Conservation (phyloP, 2,329 filamentous ascomycete genomes). For the Penicillium sp. region DNA sequence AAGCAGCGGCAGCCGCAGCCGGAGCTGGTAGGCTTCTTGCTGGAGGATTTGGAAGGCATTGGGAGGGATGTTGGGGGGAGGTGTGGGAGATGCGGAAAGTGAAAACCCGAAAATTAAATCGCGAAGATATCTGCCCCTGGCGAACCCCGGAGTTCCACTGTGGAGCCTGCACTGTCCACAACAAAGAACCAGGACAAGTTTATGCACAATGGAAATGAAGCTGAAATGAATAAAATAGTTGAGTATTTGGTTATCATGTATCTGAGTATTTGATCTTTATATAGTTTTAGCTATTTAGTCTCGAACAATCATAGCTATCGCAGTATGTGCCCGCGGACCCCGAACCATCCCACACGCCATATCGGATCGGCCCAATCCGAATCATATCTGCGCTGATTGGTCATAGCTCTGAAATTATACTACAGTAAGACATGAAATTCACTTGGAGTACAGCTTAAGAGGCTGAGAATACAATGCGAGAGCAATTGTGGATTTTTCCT, state of each 20-base stretch:
- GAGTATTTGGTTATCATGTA: not conserved
- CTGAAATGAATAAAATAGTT: not conserved
- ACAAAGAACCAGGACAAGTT: not conserved
- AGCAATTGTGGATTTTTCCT: too few relatives aligned
- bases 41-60: conserved; percentile 27
- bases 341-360: conserved; percentile 19
- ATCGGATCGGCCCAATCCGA: conserved; percentile 23
- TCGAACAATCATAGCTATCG: not conserved
- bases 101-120: conserved; percentile 10
- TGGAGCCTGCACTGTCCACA: conserved; percentile 3
- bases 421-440: too few relatives aligned
- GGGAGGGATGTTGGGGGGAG: conserved; percentile 4
- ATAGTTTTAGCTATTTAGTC: not conserved
- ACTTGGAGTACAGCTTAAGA: too few relatives aligned
- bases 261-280: not conserved
- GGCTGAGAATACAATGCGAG: too few relatives aligned
- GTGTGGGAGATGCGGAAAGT: not conserved
- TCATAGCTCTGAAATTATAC: not conserved
- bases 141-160: conserved; percentile 18
- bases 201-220: not conserved
- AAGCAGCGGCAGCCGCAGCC: conserved; percentile 24
- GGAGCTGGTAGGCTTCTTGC: conserved; percentile 17
- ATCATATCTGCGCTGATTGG: conserved; percentile 14
- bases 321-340: not conserved
- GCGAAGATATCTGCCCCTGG: conserved; percentile 10